Evolutionary conservation across 1,284 basidiomycete genomes (phyloP), one percentile per base, ranked within the genome.

Genomic region (Termitomyces sp.): DNA sequence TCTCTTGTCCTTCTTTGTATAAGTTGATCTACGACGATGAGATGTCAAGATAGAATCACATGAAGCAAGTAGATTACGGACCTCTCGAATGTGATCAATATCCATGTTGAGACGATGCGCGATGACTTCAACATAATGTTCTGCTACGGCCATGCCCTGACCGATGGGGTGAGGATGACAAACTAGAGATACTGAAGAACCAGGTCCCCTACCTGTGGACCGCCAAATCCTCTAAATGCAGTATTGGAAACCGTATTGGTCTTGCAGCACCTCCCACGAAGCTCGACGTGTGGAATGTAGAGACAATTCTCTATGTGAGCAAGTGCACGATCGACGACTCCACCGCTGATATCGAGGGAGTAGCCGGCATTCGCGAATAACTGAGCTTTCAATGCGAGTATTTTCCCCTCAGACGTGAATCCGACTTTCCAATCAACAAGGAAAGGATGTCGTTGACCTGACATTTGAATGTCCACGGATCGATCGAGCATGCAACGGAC

Each of bases 401-500:
- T 56, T 34, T 54, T 59, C n/a, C 58, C 58, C 30, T 56, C 36
- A 15, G 40, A 46, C 6, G 58, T 59, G 31, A 57, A 59, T 31
- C 55, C 58, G 12, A 59, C 55, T 54, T 57, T 59, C 58, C 58
- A 59, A 31, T 54, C 40, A 19, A 59, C 44, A 5, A 39, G 55
- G 55, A 56, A 59, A 33, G 58, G 58, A 50, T 59, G 55, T 3
- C 58, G 55, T 54, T 59, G 58, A 1, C 58, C 58, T 13, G 55
- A 54, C 17, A 50, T 57, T 39, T 59, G 58, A 15, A 59, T 59
- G 28, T 59, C 58, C 41, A 54, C 58, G n/a, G 48, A 42, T 3
- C 58, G 58, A 43, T 59, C 58, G 19, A 59, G 55, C 58, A 59
- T 59, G 33, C 58, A 59, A 6, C 58, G 58, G 3, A 59, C 58